Evolutionary conservation across 2,329 filamentous ascomycete genomes (phyloP).

Genomic region (Cercospora sp.): DNA sequence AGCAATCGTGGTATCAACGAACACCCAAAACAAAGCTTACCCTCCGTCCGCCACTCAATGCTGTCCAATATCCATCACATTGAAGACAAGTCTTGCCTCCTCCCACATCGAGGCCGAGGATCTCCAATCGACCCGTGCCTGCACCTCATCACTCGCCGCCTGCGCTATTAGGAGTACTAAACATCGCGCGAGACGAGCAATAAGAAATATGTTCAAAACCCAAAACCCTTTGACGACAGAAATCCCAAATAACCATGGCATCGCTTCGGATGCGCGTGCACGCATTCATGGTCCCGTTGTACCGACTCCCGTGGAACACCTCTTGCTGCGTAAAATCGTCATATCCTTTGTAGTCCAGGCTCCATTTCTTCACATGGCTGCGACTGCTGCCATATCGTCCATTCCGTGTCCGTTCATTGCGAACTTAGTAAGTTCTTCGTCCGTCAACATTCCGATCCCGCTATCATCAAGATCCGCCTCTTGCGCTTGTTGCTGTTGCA

Average conservation of each 20-base stretch:
- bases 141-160: background rate
- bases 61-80: slow-evolving; percentile 2
- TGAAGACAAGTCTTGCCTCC: background rate
- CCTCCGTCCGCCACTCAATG: background rate
- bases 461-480: slow-evolving; percentile 42
- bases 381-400: slow-evolving; percentile 17
- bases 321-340: slow-evolving; percentile 13
- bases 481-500: slow-evolving; percentile 23
- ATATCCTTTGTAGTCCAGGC: background rate
- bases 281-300: slow-evolving; percentile 13
- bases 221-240: background rate
- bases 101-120: background rate
- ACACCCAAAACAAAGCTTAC: background rate
- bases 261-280: background rate
- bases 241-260: background rate
- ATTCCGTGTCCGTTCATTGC: slow-evolving; percentile 24
- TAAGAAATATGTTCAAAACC: slow-evolving; percentile 10
- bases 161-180: slow-evolving; percentile 12
- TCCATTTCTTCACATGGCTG: background rate
- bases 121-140: background rate
- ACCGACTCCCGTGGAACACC: slow-evolving; percentile 11
- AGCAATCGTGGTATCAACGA: slow-evolving; percentile 12
- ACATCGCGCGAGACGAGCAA: slow-evolving; percentile 5
- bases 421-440: slow-evolving; percentile 37
- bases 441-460: slow-evolving; percentile 43